Evolutionary conservation across 2,329 filamentous ascomycete genomes (phyloP).

Genomic region (Colletotrichum sp.): DNA sequence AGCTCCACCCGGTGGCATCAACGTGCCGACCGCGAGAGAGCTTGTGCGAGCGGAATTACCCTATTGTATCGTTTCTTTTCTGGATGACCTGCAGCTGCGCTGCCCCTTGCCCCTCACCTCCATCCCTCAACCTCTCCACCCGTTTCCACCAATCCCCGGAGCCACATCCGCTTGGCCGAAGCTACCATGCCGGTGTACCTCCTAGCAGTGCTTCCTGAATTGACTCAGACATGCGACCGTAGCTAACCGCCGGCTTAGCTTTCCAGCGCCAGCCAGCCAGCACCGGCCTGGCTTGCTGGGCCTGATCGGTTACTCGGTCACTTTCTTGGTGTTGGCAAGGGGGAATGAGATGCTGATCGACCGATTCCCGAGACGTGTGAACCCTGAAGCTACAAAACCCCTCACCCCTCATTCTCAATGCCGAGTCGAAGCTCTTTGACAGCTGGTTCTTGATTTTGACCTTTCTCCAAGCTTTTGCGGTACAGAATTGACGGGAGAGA

Average conservation of each 20-base stretch:
- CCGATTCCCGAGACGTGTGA: neutral
- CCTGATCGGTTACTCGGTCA: neutral
- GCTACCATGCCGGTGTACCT: neutral
- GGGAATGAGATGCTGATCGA: neutral
- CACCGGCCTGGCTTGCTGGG: neutral
- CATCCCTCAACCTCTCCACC: slow-evolving; percentile 1
- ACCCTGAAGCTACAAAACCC: slow-evolving; percentile 18
- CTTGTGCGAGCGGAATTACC: neutral
- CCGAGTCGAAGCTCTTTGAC: neutral
- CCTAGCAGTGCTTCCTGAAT: neutral
- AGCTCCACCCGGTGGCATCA: neutral
- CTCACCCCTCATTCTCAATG: neutral
- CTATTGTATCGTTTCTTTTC: slow-evolving; percentile 16
- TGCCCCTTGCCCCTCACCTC: neutral
- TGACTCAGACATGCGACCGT: slow-evolving; percentile 3
- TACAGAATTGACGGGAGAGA: neutral
- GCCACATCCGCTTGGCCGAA: slow-evolving; percentile 8
- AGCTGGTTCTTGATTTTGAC: neutral
- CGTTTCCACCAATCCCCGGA: slow-evolving; percentile 13
- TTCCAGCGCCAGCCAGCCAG: neutral
- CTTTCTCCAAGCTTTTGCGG: neutral
- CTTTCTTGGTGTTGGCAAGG: neutral
- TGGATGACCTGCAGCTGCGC: slow-evolving; percentile 7
- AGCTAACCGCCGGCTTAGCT: neutral
- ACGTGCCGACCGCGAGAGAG: neutral